Evolutionary conservation across 441 rosid genomes (phyloP), one percentile per base, ranked within the genome.

Genomic region (Raphanus hybrid): DNA sequence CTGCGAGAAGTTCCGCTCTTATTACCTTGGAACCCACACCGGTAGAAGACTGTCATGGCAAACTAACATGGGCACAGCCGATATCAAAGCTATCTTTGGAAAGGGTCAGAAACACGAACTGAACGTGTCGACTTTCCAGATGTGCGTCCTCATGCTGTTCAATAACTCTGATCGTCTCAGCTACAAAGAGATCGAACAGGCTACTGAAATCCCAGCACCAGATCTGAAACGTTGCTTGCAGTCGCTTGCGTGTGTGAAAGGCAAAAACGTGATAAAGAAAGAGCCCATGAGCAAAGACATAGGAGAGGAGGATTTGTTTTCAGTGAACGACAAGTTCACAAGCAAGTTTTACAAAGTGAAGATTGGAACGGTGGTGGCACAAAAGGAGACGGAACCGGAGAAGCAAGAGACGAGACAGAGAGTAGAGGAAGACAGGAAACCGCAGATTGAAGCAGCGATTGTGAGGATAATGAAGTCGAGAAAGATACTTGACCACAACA

Each of bases 381-480:
- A 91, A 15, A 92, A 92, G 86, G 99, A 94, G 74, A 86, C 99
- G 0, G 99, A 95, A 69, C 98, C 98, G 0, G 98, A 95, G 84
- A 95, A 90, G 82, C 98, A 88, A 84, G 99, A 92, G 86, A 95
- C 99, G 15, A 83, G 99, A 62, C 97, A 91, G 78, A 90, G 99
- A 80, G 98, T 95, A 76, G 98, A 95, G 84, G 96, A 92, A 84
- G 99, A 93, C 76, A 88, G 99, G 86, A 92, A 93, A 85, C 97
- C 97, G 2, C 96, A 92, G 87, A 95, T 95, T 9, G 98, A 95
- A 87, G 99, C 99, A 14, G 99, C 99, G 43, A 81, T 93, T 35
- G 99, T 95, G 76, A 89, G 98, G 84, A 91, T 94, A 83, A 92
- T 94, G 99, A 92, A 94, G 82, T 95, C 99, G 0, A 89, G 98